Base-by-base conservation (phyloP, 2,329 filamentous ascomycete species). In the Fusarium nygamai region DNA sequence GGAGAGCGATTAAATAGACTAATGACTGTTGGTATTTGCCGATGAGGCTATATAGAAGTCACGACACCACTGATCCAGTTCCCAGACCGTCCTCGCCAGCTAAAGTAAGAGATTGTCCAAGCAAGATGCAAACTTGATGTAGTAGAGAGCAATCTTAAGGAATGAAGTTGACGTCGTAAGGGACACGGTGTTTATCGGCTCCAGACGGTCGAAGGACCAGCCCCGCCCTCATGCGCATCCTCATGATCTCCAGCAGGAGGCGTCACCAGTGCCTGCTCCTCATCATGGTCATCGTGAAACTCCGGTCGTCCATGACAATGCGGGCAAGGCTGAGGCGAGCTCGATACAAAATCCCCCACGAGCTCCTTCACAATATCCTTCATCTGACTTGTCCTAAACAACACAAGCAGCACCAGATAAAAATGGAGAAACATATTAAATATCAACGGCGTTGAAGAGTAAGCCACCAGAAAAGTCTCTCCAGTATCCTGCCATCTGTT, bases 381-480 rank as follows among this genome's bases (percentile, higher is more conserved):
- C 39, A 63, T 36, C 4, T 33, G 31, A 7, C 22, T 13, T 0
- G 63, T 53, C 47, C 47, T 27, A 22, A 66, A 22, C 10, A 66
- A 2, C 22, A 66, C 64, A 57, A 66, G 34, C 13, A 64, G 20
- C 17, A 8, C 41, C 3, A 66, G 9, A 7, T 64, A 64, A 48
- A 57, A 24, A 29, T 66, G 64, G 0, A 66, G 48, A n/a, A 64
- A 66, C 64, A 66, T 64, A 1, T 66, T 66, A 2, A 64, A 43
- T 8, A 66, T 66, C 22, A 66, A 1, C 1, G 64, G 19, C 0
- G 64, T 66, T 6, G 64, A 66, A 0, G 64, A 64, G 0, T 66
- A 66, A 1, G 60, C 29, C 3, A 66, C 41, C 4, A 66, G 29
- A 0, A 66, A 66, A 5, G 41, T 43, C 29, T 66, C 34, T 1